Evolutionary conservation across 2,329 filamentous ascomycete genomes (phyloP), one percentile per base, ranked within the genome.

Genomic region (Fusarium hostae): DNA sequence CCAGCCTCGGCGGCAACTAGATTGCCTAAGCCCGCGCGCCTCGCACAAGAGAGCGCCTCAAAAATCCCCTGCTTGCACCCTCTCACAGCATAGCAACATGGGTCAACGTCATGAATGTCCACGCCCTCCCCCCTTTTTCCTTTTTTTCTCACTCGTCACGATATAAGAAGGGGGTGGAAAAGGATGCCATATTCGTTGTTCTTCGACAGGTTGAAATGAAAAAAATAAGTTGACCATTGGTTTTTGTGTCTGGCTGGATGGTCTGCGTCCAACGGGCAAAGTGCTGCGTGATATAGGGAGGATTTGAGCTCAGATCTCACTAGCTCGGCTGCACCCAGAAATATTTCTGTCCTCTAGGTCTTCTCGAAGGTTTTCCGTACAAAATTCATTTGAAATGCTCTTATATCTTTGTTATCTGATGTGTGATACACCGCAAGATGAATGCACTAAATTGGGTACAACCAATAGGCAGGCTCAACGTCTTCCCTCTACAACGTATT

Each of bases 1-100:
- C 88, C 78, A 89, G 86, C 84, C 83, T 90, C 75, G 87, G 87
- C 78, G 84, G 85, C 81, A 84, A 84, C 79, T 87, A 86, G 77
- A 73, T 68, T 72, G 70, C 59, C 58, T 44, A 52, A 70, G 62
- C 56, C 58, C 52, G 56, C 63, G 56, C 65, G 64, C 43, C 58
- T 68, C 63, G 39, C 45, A 35, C 26, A 59, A 44, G 63, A 75
- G 65, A 67, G 62, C 64, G 58, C 63, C 67, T 24, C 56, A 44
- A 63, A 66, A 64, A 66, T 44, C 69, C 72, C 59, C 56, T 60
- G 59, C 39, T 57, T 68, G 65, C 58, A 57, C 34, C 69, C 67
- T 58, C 61, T 48, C 32, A 57, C 32, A 48, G 40, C 13, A 65
- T 68, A 68, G 58, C 64, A 58, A 66, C 45, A 70, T 66, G 75